Conservation (phyloP, 202 grass and related monocot genomes). For the Schoenoplectus tabernaemontani region DNA sequence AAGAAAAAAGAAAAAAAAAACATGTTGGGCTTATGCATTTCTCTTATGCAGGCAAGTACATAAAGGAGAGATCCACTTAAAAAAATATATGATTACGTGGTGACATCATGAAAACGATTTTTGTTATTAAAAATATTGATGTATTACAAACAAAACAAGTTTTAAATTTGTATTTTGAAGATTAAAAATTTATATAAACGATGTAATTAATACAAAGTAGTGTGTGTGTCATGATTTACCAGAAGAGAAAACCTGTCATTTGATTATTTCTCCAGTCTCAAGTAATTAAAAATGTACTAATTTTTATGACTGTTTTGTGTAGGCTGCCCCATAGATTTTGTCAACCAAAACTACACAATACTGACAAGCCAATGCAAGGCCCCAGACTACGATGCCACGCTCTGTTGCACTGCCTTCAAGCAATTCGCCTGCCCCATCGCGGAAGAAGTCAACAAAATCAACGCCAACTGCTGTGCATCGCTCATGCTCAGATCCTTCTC, state of each 20-base stretch:
- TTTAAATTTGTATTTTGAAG: too few species aligned
- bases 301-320: background rate
- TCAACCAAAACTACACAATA: constrained; percentile 68
- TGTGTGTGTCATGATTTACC: too few species aligned
- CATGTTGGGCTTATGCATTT: too few species aligned
- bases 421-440: constrained; percentile 63
- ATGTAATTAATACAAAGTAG: too few species aligned
- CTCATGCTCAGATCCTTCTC: constrained; percentile 77
- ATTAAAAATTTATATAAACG: too few species aligned
- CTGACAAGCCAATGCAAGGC: constrained; percentile 81
- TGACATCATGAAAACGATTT: background rate
- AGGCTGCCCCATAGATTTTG: constrained; percentile 65
- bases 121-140: too few species aligned
- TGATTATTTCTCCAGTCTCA: too few species aligned
- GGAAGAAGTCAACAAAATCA: constrained; percentile 36
- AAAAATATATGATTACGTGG: background rate
- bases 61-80: background rate
- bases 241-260: too few species aligned
- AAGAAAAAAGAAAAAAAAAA: too few species aligned
- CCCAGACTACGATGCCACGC: constrained; percentile 33
- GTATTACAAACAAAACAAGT: too few species aligned
- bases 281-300: background rate
- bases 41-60: background rate
- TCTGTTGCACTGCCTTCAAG: constrained; percentile 56
- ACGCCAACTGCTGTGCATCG: constrained; percentile 35